A percentile compares a stretch with the other conserved stretches of the same genome.
Conservation (phyloP, 2,329 filamentous ascomycete genomes). For the Arthrobotrys iridis region DNA sequence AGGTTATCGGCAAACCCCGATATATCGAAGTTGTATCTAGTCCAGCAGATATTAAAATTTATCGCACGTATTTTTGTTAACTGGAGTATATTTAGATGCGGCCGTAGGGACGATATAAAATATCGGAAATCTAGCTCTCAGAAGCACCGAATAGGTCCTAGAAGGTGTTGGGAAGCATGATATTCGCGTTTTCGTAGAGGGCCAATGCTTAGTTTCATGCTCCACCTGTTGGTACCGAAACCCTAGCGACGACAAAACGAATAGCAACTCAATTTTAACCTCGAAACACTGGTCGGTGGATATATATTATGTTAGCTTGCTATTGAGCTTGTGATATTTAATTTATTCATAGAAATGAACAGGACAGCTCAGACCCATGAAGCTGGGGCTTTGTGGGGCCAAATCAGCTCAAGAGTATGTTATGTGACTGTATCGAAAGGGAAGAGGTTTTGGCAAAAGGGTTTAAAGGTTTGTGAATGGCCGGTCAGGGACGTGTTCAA, state of each 20-base stretch:
- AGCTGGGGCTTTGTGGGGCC: slow-evolving; percentile 37
- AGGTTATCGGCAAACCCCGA: not conserved
- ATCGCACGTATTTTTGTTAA: not conserved
- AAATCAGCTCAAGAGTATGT: slow-evolving; percentile 11
- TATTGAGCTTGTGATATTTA: slow-evolving; percentile 28
- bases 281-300: slow-evolving; percentile 34
- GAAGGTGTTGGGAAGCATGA: slow-evolving; percentile 25
- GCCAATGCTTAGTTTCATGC: slow-evolving; percentile 23
- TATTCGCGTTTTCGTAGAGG: slow-evolving; percentile 27
- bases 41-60: slow-evolving; percentile 35
- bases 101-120: slow-evolving; percentile 18
- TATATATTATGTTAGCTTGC: slow-evolving; percentile 28
- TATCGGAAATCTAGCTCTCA: not conserved
- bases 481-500: slow-evolving; percentile 32
- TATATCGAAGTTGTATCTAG: slow-evolving; percentile 25
- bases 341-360: slow-evolving; percentile 36
- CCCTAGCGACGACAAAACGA: slow-evolving; percentile 20
- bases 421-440: slow-evolving; percentile 11
- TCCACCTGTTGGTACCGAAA: slow-evolving; percentile 37
- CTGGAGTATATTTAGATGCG: slow-evolving; percentile 9
- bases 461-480: slow-evolving; percentile 39
- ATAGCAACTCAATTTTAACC: slow-evolving; percentile 40
- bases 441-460: slow-evolving; percentile 27
- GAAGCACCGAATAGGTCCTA: not conserved
- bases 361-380: slow-evolving; percentile 46